These are phyloP conservation scores for Magnaporthiopsis rhizophila DNA, from an alignment of 2,329 filamentous ascomycete species.

Conservation along the genomic window DNA sequence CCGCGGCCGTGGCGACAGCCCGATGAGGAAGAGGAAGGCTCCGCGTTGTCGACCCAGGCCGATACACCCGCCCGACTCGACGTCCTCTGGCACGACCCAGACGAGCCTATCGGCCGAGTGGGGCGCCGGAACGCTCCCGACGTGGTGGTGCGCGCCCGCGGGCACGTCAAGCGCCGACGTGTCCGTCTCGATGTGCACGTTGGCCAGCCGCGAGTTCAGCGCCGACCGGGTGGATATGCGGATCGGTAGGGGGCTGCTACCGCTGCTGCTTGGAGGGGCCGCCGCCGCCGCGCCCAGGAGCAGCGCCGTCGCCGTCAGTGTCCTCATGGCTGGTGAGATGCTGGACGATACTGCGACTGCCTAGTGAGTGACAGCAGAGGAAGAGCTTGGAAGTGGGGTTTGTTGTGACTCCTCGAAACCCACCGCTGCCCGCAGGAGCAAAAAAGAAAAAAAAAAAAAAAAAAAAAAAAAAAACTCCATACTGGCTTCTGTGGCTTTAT, in stretches of 20 bases:
- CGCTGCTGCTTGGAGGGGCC: background rate
- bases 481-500: no score
- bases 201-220: constrained; percentile 12
- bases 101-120: constrained; percentile 5
- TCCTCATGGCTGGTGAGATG: background rate
- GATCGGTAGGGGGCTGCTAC: constrained; percentile 3
- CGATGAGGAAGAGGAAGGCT: no score
- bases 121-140: constrained; percentile 5
- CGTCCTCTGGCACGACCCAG: constrained; percentile 4
- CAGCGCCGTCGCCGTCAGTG: constrained; percentile 1
- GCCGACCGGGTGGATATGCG: constrained; percentile 9
- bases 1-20: background rate
- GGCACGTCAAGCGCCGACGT: background rate
- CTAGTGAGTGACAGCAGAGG: no score
- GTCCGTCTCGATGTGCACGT: constrained; percentile 13
- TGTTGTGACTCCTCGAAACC: no score
- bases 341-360: no score
- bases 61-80: constrained; percentile 6
- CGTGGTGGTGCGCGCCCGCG: constrained; percentile 9
- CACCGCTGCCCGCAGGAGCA: no score
- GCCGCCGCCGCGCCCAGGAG: constrained; percentile 2
- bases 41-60: background rate
- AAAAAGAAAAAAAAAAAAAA: no score
- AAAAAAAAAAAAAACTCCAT: no score
- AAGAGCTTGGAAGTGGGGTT: no score